Conservation (phyloP, 2,329 filamentous ascomycete genomes). For the Chrysosporium queenslandicum region DNA sequence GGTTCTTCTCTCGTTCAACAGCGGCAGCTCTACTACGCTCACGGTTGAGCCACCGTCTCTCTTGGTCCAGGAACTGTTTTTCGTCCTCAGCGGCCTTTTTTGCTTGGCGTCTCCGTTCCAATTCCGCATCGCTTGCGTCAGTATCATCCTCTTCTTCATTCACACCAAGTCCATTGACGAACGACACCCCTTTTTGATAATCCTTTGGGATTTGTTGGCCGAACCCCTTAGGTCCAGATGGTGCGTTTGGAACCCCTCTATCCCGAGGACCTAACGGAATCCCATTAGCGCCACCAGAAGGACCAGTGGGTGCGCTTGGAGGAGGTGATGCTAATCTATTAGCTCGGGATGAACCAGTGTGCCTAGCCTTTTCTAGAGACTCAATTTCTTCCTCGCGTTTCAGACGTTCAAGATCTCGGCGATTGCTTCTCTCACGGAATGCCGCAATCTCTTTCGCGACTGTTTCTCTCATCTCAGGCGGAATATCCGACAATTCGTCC, state of each 20-base stretch:
- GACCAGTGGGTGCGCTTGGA: constrained; percentile 50
- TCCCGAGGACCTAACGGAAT: constrained; percentile 66
- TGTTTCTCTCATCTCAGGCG: constrained; percentile 88
- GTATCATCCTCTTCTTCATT: constrained; percentile 75
- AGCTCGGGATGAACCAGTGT: constrained; percentile 48
- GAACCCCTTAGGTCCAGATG: constrained; percentile 58
- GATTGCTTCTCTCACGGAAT: constrained; percentile 83
- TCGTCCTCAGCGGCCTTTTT: constrained; percentile 68
- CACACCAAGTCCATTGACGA: constrained; percentile 67
- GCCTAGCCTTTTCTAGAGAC: constrained; percentile 67
- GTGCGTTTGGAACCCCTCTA: constrained; percentile 60
- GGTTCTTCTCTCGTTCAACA: constrained; percentile 70
- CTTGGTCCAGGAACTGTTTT: constrained; percentile 71
- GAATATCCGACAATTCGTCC: constrained; percentile 91
- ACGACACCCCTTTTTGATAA: constrained; percentile 67
- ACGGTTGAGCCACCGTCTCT: constrained; percentile 81
- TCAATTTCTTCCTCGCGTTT: constrained; percentile 88
- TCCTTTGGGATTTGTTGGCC: constrained; percentile 56
- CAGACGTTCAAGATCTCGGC: constrained; percentile 77
- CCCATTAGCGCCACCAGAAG: constrained; percentile 56
- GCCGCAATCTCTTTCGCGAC: constrained; percentile 89
- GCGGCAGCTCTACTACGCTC: constrained; percentile 77
- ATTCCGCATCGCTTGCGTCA: constrained; percentile 75
- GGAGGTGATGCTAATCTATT: constrained; percentile 65
- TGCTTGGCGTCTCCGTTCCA: constrained; percentile 60